Conservation (phyloP, 2,329 filamentous ascomycete species). For the Aspergillus sergii region DNA sequence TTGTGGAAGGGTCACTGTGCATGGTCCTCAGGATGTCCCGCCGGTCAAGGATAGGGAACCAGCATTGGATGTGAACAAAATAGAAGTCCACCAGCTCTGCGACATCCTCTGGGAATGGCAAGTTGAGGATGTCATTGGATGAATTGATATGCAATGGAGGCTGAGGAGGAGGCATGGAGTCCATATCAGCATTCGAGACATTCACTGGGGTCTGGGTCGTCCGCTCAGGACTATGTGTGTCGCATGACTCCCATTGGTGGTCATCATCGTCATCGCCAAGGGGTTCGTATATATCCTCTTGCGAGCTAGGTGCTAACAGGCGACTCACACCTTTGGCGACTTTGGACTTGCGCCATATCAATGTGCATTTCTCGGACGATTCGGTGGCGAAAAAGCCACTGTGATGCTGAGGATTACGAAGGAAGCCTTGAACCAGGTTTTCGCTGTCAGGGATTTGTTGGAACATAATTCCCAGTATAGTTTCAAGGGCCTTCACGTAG, state of each 20-base stretch:
- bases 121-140: background rate
- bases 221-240: background rate
- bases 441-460: background rate
- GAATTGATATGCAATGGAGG: background rate
- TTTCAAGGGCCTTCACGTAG: background rate
- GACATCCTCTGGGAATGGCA: background rate
- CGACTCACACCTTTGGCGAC: background rate
- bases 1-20: background rate
- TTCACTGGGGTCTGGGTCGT: background rate
- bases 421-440: background rate
- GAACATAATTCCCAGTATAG: background rate
- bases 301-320: background rate
- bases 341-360: background rate
- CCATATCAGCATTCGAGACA: background rate
- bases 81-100: background rate
- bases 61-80: background rate
- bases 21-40: background rate
- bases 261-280: background rate
- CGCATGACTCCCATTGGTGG: background rate
- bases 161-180: background rate
- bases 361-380: background rate
- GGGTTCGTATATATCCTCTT: background rate
- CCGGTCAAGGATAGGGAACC: background rate
- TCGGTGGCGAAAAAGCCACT: background rate
- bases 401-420: background rate